Evolutionary conservation across 192 early-diverging fungal genomes (phyloP).

Genomic region (Rhizophagus clarus): DNA sequence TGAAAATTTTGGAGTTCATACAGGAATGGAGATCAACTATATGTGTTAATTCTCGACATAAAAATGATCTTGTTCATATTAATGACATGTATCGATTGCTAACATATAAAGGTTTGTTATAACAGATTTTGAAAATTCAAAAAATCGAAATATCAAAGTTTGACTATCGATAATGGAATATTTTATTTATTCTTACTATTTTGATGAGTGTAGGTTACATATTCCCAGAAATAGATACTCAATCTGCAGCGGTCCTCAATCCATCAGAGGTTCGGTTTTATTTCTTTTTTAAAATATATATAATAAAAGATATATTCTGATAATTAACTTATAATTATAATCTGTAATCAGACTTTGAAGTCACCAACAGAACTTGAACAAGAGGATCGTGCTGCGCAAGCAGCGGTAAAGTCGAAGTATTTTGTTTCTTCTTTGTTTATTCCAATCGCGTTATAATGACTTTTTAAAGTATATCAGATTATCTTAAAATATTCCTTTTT

Average conservation of each 20-base stretch:
- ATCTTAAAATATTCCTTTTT: background rate
- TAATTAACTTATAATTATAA: constrained; percentile 10
- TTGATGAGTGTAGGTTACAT: constrained; percentile 60
- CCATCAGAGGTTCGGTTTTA: constrained; percentile 47
- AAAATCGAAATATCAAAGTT: too few relatives aligned
- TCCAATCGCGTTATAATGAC: background rate
- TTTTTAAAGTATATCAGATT: background rate
- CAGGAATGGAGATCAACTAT: constrained; percentile 94
- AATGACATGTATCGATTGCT: constrained; percentile 93
- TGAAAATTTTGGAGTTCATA: constrained; percentile 88
- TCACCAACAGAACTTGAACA: constrained; percentile 93
- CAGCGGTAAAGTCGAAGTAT: constrained; percentile 61
- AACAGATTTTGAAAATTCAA: too few relatives aligned
- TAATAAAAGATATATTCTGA: constrained; percentile 21
- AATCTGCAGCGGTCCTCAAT: constrained; percentile 67
- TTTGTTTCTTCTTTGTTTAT: constrained; percentile 11
- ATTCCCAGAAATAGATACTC: constrained; percentile 66
- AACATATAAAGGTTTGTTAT: constrained; percentile 73
- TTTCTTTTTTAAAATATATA: constrained; percentile 2
- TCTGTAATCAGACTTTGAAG: constrained; percentile 66
- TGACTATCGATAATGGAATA: constrained; percentile 16
- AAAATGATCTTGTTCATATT: constrained; percentile 92
- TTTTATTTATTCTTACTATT: background rate
- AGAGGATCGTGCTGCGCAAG: constrained; percentile 86
- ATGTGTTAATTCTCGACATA: constrained; percentile 84